Percentiles rank a stretch among this genome's conserved stretches.
Evolutionary conservation across 2,329 filamentous ascomycete species (phyloP).

Genomic region (Diaporthe capsici): DNA sequence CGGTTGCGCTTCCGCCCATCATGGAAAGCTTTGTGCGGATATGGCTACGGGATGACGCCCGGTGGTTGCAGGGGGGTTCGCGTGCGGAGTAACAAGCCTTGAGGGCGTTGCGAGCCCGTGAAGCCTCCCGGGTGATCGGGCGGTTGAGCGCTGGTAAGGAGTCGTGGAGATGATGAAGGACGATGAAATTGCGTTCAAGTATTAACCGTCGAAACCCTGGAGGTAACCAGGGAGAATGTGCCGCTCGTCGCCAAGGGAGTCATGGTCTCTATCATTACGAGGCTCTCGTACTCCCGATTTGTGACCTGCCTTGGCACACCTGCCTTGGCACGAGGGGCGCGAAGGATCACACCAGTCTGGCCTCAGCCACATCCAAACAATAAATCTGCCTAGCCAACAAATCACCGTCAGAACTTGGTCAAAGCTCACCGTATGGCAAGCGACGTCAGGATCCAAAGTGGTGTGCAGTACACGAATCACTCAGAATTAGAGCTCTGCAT

Average conservation of each 20-base stretch:
- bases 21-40: background rate
- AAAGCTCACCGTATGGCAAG: background rate
- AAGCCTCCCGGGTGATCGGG: too few species aligned
- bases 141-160: background rate
- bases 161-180: too few species aligned
- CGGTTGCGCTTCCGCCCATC: background rate
- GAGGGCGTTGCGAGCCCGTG: background rate
- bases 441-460: background rate
- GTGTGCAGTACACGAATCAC: constrained; percentile 15
- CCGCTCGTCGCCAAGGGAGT: background rate
- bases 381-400: constrained; percentile 4
- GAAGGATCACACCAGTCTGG: constrained; percentile 14
- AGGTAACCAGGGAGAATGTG: background rate
- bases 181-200: background rate
- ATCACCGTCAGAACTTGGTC: background rate
- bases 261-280: background rate
- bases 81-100: background rate
- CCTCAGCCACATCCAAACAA: constrained; percentile 10
- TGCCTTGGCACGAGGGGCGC: constrained; percentile 20
- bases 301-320: background rate
- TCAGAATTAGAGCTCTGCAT: background rate
- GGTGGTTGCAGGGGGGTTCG: background rate
- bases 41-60: background rate
- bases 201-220: too few species aligned
- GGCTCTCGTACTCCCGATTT: background rate